Evolutionary conservation across 202 grass and related monocot genomes (phyloP), one percentile per base, ranked within the genome.

Genomic region (Schoenoplectus tabernaemontani): DNA sequence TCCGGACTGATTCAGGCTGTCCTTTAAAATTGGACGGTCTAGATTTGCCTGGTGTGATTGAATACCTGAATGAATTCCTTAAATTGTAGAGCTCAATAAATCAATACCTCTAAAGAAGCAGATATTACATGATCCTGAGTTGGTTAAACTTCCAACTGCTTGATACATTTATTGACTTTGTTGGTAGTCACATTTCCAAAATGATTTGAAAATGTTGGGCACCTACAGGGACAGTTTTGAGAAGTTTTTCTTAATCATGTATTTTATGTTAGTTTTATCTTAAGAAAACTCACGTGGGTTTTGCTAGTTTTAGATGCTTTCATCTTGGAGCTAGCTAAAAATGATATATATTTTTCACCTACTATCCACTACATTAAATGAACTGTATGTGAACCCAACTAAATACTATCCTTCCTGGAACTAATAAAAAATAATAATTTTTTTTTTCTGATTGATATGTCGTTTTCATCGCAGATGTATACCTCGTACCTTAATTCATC

Each of bases 301-400:
- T 53, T 53, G 50, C 17, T 16, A 53, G 10, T 53, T 13, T 16
- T 53, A 16, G 50, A 53, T 75, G 70, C 26, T 54, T 54, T 72
- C 70, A 54, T 75, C 54, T 75, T 47, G 4, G 46, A 1, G 28
- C 70, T 75, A 28, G 28, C 28, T 28, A 28, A 28, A 28, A 75
- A 75, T 54, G 1, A 26, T 26, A 10, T 75, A 44, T 74, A 74
- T 74, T 74, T 74, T 74, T 48, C 70, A 75, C 34, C 70, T 19
- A 54, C 47, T 54, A 54, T 19, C 70, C 7, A 53, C 47, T 74
- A 2, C 44, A 74, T 74, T 74, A 34, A 51, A 74, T 54, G 5
- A 71, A 71, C 67, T 72, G 67, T n/a, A 4, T 54, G 5, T 56
- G 3, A 16, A 17, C 47, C 15, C 4, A 36, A 19, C 26, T 4